Conservation (phyloP, 2,329 filamentous ascomycete genomes). For the Acarospora socialis region DNA sequence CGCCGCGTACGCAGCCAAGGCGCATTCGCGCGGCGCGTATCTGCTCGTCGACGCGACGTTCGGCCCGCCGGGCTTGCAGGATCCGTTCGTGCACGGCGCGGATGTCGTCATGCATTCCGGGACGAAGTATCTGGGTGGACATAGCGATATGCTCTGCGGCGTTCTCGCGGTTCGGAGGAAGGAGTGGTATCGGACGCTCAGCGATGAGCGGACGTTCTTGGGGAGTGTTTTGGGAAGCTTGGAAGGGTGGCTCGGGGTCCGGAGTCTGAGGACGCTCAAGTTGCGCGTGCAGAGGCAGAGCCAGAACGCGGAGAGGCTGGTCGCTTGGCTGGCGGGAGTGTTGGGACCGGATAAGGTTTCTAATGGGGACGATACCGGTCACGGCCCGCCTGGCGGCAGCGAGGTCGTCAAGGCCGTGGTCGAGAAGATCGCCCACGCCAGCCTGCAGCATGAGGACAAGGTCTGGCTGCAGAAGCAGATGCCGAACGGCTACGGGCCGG, state of each 20-base stretch:
- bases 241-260: conserved; percentile 82
- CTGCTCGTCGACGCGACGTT: conserved; percentile 86
- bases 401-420: conserved; percentile 41
- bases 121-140: conserved; percentile 92
- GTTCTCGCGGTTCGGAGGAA: conserved; percentile 52
- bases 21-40: conserved; percentile 56
- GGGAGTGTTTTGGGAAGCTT: conserved; percentile 78
- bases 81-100: conserved; percentile 68
- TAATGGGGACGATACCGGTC: conserved; percentile 22
- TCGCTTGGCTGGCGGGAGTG: conserved; percentile 52
- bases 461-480: conserved; percentile 74
- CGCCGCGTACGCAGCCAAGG: conserved; percentile 53
- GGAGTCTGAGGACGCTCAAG: conserved; percentile 74
- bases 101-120: conserved; percentile 86
- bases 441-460: conserved; percentile 54
- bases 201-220: conserved; percentile 57
- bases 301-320: conserved; percentile 52
- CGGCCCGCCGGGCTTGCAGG: conserved; percentile 74
- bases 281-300: conserved; percentile 68
- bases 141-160: conserved; percentile 85
- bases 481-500: conserved; percentile 78
- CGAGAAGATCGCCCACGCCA: conserved; percentile 57
- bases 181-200: conserved; percentile 47
- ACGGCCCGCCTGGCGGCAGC: conserved; percentile 27
- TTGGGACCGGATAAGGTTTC: no score